phyloP scores from a whole-genome alignment of 352 stramenopile genomes.

The Phytophthora pistaciae region DNA sequence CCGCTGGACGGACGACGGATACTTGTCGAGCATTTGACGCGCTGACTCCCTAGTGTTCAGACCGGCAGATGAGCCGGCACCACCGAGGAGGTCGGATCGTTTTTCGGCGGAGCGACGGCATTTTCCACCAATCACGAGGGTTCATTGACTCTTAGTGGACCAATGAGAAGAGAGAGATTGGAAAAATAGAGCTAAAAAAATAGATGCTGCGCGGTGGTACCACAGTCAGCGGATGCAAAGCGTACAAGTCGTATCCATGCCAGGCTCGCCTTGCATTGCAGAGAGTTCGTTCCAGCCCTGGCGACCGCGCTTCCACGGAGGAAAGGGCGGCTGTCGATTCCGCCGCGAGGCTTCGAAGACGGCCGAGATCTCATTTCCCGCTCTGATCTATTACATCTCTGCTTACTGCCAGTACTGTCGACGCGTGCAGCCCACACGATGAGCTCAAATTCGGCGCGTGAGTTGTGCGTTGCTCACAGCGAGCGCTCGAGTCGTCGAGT shows the following conservation, averaged over 20 bases:
- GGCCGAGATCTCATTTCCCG: neutral
- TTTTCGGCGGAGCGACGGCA: conserved; percentile 6
- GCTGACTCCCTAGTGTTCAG: conserved; percentile 34
- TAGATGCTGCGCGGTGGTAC: conserved; percentile 14
- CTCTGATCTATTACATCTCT: neutral
- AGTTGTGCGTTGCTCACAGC: conserved; percentile 19
- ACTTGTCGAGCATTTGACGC: conserved; percentile 16
- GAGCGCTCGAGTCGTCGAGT: neutral
- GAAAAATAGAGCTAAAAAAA: conserved; percentile 26
- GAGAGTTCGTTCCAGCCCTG: conserved; percentile 13
- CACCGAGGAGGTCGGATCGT: conserved; percentile 9
- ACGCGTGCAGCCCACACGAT: neutral
- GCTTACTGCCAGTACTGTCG: neutral
- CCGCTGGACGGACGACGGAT: conserved; percentile 24
- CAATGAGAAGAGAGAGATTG: neutral
- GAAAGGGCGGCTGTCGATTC: neutral
- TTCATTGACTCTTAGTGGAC: neutral
- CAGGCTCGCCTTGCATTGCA: neutral
- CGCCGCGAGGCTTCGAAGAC: neutral
- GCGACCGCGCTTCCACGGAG: conserved; percentile 8
- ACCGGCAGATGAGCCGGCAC: conserved; percentile 29
- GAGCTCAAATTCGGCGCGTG: conserved; percentile 11
- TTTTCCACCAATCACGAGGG: conserved; percentile 4
- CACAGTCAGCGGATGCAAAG: neutral
- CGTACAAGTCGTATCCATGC: neutral